These are phyloP conservation scores for Medicago arabica DNA, from an alignment of 306 rosid species.

Conservation along the genomic window DNA sequence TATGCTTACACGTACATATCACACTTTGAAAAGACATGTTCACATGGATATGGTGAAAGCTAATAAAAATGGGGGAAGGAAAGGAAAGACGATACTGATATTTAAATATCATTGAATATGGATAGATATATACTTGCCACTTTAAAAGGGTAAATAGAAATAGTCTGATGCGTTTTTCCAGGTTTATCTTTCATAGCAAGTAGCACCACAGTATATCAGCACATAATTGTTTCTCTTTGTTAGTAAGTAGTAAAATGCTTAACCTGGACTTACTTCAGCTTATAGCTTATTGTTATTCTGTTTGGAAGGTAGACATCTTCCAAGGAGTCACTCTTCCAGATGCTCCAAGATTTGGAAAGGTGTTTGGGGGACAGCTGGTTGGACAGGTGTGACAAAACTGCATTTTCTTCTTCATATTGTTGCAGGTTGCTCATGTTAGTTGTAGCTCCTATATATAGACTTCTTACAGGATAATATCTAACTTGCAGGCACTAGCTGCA, in stretches of 20 bases:
- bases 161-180: background rate
- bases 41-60: conserved; percentile 25
- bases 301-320: conserved; percentile 71
- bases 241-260: conserved; percentile 11
- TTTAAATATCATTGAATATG: conserved; percentile 33
- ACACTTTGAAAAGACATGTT: conserved; percentile 20
- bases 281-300: conserved; percentile 32
- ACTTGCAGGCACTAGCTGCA: conserved; percentile 87
- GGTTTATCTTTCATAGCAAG: conserved; percentile 5
- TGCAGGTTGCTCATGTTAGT: conserved; percentile 35
- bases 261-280: conserved; percentile 29
- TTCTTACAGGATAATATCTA: conserved; percentile 41
- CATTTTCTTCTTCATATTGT: conserved; percentile 36
- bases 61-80: background rate
- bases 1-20: background rate
- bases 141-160: conserved; percentile 8
- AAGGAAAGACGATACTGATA: conserved; percentile 27
- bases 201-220: conserved; percentile 1
- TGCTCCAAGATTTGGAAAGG: conserved; percentile 89
- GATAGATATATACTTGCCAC: background rate
- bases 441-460: conserved; percentile 34
- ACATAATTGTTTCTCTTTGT: conserved; percentile 12
- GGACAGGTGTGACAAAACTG: conserved; percentile 78
- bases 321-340: conserved; percentile 79
- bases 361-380: conserved; percentile 92